Evolutionary conservation across 1,139 yeast species (phyloP), one percentile per base, ranked within the genome.

Genomic region (Suhomyces bolitotheri): DNA sequence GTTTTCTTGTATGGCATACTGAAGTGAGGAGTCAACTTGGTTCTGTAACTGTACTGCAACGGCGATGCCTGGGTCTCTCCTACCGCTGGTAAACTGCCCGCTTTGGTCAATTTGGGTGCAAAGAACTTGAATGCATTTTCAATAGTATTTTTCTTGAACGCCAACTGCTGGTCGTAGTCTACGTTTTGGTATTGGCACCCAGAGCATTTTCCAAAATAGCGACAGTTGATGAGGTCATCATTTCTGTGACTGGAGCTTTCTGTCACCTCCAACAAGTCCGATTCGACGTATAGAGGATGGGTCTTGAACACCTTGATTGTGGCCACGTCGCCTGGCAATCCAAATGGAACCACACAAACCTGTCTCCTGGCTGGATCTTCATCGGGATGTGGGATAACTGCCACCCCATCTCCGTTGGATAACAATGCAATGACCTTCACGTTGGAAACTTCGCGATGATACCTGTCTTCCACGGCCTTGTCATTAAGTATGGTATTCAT

Each of bases 11-110:
- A 69, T n/a, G 95, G 95, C 27, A 88, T 66, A 54, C 88, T 92
- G 62, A 90, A 92, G 65, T 92, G 98, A 4, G 98, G 98, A 1
- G 98, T 92, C 34, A 92, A 72, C 54, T 92, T 92, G 1, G 98
- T 92, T 56, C 98, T 71, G 62, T 92, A 92, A 29, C 72, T 71
- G 55, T 75, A 86, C 47, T 81, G 73, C 41, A 79, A 63, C 4
- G 98, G 98, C 3, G 96, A 85, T 4, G 84, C 79, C 29, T 86
- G 80, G 0, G 97, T 90, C 3, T 67, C 62, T 8, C 71, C 71
- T 21, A 92, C 67, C 7, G 54, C 65, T 0, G 96, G 96, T 16
- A 84, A 56, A 5, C 8, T 4, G 3, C 27, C 27, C 29, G 66
- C 54, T 1, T 37, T 39, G 35, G 79, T 58, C 31, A 55, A 41